Evolutionary conservation across 495 filamentous ascomycete genomes (phyloP).

Genomic region (Aspergillus coremiiformis): DNA sequence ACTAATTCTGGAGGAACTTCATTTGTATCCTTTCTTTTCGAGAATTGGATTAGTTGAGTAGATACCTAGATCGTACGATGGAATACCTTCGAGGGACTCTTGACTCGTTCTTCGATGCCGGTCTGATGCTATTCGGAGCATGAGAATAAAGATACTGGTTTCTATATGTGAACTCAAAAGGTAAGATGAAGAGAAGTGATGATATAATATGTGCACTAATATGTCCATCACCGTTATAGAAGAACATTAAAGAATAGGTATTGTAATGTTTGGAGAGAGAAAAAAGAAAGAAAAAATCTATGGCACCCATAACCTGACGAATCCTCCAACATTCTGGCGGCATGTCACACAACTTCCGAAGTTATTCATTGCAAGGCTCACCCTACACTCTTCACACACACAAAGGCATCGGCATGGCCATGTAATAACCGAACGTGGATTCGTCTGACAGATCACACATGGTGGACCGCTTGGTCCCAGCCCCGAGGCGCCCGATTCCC

Average conservation of each 20-base stretch:
- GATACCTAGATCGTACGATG: too few species aligned
- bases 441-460: conserved; percentile 88
- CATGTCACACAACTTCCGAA: conserved; percentile 94
- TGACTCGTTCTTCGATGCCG: too few species aligned
- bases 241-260: neutral
- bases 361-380: conserved; percentile 93
- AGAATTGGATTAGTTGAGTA: too few species aligned
- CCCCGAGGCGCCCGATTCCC: conserved; percentile 61
- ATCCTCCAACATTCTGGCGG: conserved; percentile 75
- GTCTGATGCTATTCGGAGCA: too few species aligned
- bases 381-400: conserved; percentile 88
- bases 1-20: too few species aligned
- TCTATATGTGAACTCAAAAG: neutral
- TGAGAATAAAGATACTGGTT: too few species aligned
- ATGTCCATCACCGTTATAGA: neutral
- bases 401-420: conserved; percentile 96
- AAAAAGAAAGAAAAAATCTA: conserved; percentile 26
- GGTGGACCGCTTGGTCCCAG: conserved; percentile 70
- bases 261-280: too few species aligned
- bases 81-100: too few species aligned
- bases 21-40: too few species aligned
- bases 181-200: neutral
- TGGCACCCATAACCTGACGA: conserved; percentile 85
- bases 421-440: conserved; percentile 81
- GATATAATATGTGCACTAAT: neutral